Evolutionary conservation across 352 stramenopile species (phyloP).

Genomic region (Globisporangium spinosum): DNA sequence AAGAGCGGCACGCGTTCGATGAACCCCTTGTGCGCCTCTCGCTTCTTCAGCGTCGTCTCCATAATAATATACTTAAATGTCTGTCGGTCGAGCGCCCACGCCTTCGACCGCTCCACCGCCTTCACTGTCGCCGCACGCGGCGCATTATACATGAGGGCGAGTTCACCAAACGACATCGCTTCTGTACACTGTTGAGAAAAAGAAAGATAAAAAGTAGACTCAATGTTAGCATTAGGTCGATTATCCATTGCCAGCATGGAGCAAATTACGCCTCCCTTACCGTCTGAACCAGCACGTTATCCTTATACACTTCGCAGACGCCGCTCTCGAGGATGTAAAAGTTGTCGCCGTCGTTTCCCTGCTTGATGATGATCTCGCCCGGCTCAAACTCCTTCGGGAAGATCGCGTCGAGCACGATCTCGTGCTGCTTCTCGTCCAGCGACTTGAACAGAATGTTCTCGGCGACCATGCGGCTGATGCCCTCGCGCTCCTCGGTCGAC

Average conservation of each 20-base stretch:
- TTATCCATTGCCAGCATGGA: background rate
- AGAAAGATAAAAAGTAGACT: background rate
- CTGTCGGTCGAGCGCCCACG: conserved; percentile 90
- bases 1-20: conserved; percentile 89
- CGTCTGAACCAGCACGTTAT: conserved; percentile 81
- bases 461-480: conserved; percentile 77
- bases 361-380: conserved; percentile 81
- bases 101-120: conserved; percentile 86
- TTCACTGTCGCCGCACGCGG: conserved; percentile 94
- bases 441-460: conserved; percentile 91
- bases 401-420: conserved; percentile 86
- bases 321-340: conserved; percentile 95
- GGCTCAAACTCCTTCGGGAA: conserved; percentile 83
- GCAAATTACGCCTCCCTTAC: conserved; percentile 21
- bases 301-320: conserved; percentile 88
- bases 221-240: background rate
- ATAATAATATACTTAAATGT: conserved; percentile 92
- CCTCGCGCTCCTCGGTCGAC: conserved; percentile 68
- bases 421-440: conserved; percentile 83
- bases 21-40: conserved; percentile 84
- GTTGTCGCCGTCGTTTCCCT: conserved; percentile 90
- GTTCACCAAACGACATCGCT: conserved; percentile 93
- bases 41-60: conserved; percentile 89
- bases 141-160: conserved; percentile 97
- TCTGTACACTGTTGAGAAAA: conserved; percentile 53